These are phyloP conservation scores for Hyphopichia wangnamkhiaoensis DNA, from an alignment of 1,139 yeast species.

Conservation along the genomic window DNA sequence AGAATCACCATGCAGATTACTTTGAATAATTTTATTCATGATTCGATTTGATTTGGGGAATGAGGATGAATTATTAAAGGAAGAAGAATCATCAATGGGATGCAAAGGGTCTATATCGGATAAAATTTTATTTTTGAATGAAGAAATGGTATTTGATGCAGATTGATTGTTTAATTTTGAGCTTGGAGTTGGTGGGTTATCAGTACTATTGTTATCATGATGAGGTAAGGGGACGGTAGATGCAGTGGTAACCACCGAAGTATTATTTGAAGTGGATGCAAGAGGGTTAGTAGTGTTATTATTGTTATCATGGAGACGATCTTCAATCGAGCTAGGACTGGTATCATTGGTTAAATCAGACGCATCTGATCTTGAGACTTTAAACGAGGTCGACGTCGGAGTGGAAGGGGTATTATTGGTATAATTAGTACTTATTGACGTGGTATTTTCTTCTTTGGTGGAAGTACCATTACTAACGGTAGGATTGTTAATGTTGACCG, in stretches of 20 bases:
- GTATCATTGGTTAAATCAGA: conserved; percentile 34
- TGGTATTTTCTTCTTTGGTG: not conserved
- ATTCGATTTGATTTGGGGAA: not conserved
- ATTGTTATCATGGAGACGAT: conserved; percentile 5
- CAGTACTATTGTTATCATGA: not conserved
- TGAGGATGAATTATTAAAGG: not conserved
- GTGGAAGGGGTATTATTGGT: conserved; percentile 25
- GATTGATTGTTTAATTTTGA: not conserved
- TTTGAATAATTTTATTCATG: not conserved
- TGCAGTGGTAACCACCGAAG: not conserved
- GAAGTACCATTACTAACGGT: not conserved
- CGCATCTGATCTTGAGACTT: conserved; percentile 24
- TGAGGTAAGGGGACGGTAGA: not conserved
- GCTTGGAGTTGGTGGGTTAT: not conserved
- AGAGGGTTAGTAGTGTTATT: not conserved
- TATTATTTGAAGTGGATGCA: not conserved
- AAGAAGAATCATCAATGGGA: not conserved
- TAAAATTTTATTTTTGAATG: conserved; percentile 1
- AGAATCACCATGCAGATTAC: conserved; percentile 5
- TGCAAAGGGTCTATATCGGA: conserved; percentile 3
- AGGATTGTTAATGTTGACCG: not conserved
- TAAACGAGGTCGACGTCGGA: conserved; percentile 37
- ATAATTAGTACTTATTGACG: not conserved
- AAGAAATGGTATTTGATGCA: not conserved
- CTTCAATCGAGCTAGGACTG: conserved; percentile 33